A percentile compares a stretch with the other conserved stretches of the same genome.
Conservation (phyloP, 257 asterid species). For the Euphrasia confusa region DNA sequence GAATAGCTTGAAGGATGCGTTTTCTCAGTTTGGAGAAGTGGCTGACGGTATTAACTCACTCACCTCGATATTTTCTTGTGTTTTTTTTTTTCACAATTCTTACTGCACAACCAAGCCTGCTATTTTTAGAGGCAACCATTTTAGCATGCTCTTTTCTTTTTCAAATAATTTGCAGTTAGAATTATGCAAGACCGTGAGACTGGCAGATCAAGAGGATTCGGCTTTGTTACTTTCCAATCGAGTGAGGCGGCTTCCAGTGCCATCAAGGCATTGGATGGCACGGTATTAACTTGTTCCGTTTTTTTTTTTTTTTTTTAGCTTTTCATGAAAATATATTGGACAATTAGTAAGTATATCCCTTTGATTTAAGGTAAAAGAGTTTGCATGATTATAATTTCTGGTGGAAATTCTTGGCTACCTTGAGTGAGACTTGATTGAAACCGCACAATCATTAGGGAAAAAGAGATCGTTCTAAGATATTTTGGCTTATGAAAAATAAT, state of each 20-base stretch:
- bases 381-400: too few species aligned
- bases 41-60: conserved; percentile 43
- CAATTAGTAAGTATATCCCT: background rate
- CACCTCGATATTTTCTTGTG: too few species aligned
- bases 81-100: too few species aligned
- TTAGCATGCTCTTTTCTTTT: background rate
- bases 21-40: conserved; percentile 72
- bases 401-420: too few species aligned
- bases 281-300: conserved; percentile 39
- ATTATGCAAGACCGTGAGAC: conserved; percentile 69
- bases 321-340: background rate
- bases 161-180: conserved; percentile 47
- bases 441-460: too few species aligned
- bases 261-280: conserved; percentile 73
- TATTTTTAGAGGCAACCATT: background rate
- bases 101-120: too few species aligned
- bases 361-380: too few species aligned
- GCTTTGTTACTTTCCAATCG: conserved; percentile 67
- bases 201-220: conserved; percentile 93
- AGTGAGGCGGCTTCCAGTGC: conserved; percentile 74
- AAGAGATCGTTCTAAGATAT: too few species aligned
- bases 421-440: too few species aligned
- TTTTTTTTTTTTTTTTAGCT: background rate
- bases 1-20: conserved; percentile 57
- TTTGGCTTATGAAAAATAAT: too few species aligned